Evolutionary conservation across 2,329 filamentous ascomycete genomes (phyloP), one percentile per base, ranked within the genome.

Genomic region (Onygenales sp.): DNA sequence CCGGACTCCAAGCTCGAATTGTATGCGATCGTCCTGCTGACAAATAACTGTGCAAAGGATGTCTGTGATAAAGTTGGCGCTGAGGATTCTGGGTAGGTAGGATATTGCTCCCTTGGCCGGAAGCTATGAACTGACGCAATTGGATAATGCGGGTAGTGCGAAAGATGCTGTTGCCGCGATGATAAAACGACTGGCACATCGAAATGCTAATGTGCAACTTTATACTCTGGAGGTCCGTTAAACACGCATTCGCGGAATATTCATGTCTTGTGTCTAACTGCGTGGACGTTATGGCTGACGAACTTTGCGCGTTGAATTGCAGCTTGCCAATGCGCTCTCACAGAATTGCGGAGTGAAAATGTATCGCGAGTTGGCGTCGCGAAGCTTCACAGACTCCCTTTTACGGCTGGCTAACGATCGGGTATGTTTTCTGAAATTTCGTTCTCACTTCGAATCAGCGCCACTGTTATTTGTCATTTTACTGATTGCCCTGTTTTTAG

Each of bases 141-240:
- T 46, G 33, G 21, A 31, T 27, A 41, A 45, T 51, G 11, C 51
- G 32, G 17, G 54, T 57, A 78, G 80, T 31, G 80, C 87, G 60
- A 92, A 92, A 75, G 87, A 94, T 74, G 89, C 85, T 11, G 87
- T 94, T 52, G 86, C 89, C 65, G 86, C 89, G 66, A 81, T 96
- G 76, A 95, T 96, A 72, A 94, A 92, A 75, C 81, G 91, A 43
- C 79, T 96, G 53, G 89, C 90, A 54, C 90, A 96, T 71, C 85
- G 91, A 61, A 96, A 96, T 71, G 91, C 91, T 58, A 95, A 96
- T 69, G 91, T 96, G 31, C 91, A 96, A 73, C 82, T 96, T 17
- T 96, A 96, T 71, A 95, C 91, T 10, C 83, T 96, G 56, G 89
- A 94, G 78, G 84, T 87, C 65, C 44, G 73, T 63, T 46, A 27